These are phyloP conservation scores for Penicillium sp. DNA, from an alignment of 2,329 filamentous ascomycete species.

Conservation along the genomic window DNA sequence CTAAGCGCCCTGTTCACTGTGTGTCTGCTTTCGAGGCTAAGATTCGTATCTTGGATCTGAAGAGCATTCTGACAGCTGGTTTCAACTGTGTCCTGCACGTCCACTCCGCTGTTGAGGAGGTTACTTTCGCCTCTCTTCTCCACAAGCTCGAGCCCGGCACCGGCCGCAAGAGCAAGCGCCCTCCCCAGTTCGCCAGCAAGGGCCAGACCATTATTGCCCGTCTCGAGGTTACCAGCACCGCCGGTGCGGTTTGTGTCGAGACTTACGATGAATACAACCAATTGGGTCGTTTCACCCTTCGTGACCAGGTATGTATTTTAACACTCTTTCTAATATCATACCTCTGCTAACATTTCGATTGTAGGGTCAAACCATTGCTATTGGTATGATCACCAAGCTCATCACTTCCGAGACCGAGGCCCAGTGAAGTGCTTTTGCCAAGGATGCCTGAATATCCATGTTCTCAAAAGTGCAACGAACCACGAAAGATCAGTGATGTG, in stretches of 20 bases:
- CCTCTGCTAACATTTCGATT: constrained; percentile 20
- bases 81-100: constrained; percentile 99
- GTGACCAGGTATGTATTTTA: constrained; percentile 70
- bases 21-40: constrained; percentile 91
- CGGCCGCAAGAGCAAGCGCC: constrained; percentile 84
- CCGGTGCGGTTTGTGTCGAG: constrained; percentile 87
- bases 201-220: constrained; percentile 86
- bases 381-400: constrained; percentile 97
- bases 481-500: not conserved
- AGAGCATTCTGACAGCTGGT: constrained; percentile 87
- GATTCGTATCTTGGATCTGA: constrained; percentile 91
- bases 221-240: constrained; percentile 80
- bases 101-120: constrained; percentile 95
- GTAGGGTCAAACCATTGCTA: constrained; percentile 97
- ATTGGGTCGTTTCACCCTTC: constrained; percentile 83
- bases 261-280: constrained; percentile 95
- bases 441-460: not conserved
- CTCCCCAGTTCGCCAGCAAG: constrained; percentile 83
- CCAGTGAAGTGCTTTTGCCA: constrained; percentile 3
- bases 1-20: constrained; percentile 88
- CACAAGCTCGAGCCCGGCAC: constrained; percentile 97
- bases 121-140: constrained; percentile 82
- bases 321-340: constrained; percentile 7
- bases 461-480: not conserved
- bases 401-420: constrained; percentile 43